Evolutionary conservation across 805 yeast genomes (phyloP).

Genomic region (Kazachstania martiniae): DNA sequence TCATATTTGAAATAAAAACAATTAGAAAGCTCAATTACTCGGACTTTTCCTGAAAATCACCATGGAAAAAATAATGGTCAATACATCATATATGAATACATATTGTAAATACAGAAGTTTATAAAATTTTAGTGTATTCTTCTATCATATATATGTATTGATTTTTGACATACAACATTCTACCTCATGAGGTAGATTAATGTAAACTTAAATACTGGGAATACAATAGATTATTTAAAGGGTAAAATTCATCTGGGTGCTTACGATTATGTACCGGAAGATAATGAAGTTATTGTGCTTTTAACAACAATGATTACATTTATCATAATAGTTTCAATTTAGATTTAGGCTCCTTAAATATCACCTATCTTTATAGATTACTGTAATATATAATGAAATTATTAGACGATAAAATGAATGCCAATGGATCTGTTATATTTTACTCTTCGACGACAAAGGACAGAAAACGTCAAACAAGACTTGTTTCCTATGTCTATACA

Average conservation of each 20-base stretch:
- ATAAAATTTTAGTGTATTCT: too few relatives aligned
- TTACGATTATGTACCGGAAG: conserved; percentile 64
- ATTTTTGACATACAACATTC: too few relatives aligned
- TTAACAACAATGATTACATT: conserved; percentile 87
- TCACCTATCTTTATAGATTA: conserved; percentile 86
- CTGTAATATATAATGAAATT: conserved; percentile 86
- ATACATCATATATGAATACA: too few relatives aligned
- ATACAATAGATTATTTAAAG: conserved; percentile 26
- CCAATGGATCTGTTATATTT: conserved; percentile 78
- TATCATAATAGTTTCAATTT: conserved; percentile 88
- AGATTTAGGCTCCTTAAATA: conserved; percentile 92
- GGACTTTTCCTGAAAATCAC: too few relatives aligned
- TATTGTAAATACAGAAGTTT: too few relatives aligned
- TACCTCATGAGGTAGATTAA: too few relatives aligned
- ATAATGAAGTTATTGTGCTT: conserved; percentile 62
- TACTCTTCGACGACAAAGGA: conserved; percentile 73
- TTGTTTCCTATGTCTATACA: conserved; percentile 81
- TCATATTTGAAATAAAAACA: too few relatives aligned
- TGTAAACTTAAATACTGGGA: too few relatives aligned
- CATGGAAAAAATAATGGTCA: too few relatives aligned
- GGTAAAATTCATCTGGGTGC: conserved; percentile 82
- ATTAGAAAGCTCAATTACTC: too few relatives aligned
- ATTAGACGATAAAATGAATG: conserved; percentile 70
- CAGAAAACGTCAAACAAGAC: conserved; percentile 86
- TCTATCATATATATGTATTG: too few relatives aligned